Evolutionary conservation across 352 stramenopile species (phyloP).

Genomic region (Phytopythium ostracodes): DNA sequence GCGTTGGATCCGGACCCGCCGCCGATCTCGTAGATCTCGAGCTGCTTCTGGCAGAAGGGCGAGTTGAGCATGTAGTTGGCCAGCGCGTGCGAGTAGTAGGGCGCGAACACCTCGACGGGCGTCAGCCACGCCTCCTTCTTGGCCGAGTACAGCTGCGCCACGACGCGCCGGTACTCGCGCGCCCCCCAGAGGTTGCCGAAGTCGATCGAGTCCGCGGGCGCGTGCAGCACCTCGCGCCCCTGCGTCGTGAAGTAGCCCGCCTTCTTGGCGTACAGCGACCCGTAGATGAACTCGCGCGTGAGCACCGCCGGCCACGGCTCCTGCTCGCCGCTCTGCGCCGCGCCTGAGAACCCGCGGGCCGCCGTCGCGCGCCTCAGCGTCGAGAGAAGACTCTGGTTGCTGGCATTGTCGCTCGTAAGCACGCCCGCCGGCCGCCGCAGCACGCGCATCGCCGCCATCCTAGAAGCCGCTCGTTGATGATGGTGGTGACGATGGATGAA

Average conservation of each 20-base stretch:
- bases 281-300: constrained; percentile 83
- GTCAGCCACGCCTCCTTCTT: constrained; percentile 86
- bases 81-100: constrained; percentile 85
- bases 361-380: neutral
- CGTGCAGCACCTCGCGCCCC: constrained; percentile 68
- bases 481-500: neutral
- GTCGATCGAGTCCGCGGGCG: constrained; percentile 51
- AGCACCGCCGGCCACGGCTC: constrained; percentile 24
- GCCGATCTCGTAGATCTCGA: constrained; percentile 86
- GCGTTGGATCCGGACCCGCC: constrained; percentile 88
- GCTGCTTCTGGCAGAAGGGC: constrained; percentile 40
- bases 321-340: neutral
- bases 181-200: constrained; percentile 78
- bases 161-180: constrained; percentile 58
- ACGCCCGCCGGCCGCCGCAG: neutral
- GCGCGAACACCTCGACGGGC: constrained; percentile 87
- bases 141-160: constrained; percentile 66
- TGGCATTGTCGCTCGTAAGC: neutral
- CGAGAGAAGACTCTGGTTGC: neutral
- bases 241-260: constrained; percentile 82
- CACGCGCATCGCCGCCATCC: neutral
- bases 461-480: neutral
- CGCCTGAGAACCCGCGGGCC: neutral
- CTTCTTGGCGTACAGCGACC: constrained; percentile 73
- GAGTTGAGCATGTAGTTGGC: constrained; percentile 87